Percentiles rank a stretch among this genome's conserved stretches.
Evolutionary conservation across 805 yeast species (phyloP).

Genomic region (Danielia reshetovae): DNA sequence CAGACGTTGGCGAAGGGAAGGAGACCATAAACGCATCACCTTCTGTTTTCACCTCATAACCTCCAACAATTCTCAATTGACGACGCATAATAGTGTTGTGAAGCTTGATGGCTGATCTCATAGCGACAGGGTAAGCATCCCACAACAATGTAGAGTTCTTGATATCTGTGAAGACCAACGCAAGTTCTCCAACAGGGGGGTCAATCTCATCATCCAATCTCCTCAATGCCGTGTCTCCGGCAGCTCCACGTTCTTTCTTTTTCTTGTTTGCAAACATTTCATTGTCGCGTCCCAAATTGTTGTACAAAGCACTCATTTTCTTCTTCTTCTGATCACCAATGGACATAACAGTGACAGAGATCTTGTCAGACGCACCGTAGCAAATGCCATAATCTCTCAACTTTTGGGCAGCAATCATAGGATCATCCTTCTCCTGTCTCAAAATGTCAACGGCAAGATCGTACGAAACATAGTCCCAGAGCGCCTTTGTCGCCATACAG

Average conservation of each 20-base stretch:
- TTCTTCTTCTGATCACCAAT: conserved; percentile 48
- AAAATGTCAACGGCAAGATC: conserved; percentile 90
- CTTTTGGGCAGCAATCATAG: conserved; percentile 89
- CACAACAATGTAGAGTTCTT: conserved; percentile 89
- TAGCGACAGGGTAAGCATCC: conserved; percentile 90
- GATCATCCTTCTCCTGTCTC: conserved; percentile 74
- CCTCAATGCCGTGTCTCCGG: conserved; percentile 74
- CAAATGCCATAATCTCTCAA: conserved; percentile 91
- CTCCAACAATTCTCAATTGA: conserved; percentile 87
- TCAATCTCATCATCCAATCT: conserved; percentile 85
- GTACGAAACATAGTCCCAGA: conserved; percentile 81
- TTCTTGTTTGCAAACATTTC: conserved; percentile 35
- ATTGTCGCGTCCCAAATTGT: conserved; percentile 35
- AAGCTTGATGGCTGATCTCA: conserved; percentile 94
- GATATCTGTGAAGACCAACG: conserved; percentile 96
- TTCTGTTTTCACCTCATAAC: conserved; percentile 97
- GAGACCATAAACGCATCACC: conserved; percentile 99
- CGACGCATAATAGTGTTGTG: conserved; percentile 95
- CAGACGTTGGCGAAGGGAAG: conserved; percentile 87
- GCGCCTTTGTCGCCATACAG: conserved; percentile 73
- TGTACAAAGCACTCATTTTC: conserved; percentile 28
- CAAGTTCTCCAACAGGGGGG: conserved; percentile 92
- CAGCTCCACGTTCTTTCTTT: conserved; percentile 39
- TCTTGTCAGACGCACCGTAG: conserved; percentile 79
- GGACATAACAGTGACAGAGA: conserved; percentile 76